Evolutionary conservation across 179 eudicot genomes (phyloP).

Genomic region (Gypsophila paniculata): DNA sequence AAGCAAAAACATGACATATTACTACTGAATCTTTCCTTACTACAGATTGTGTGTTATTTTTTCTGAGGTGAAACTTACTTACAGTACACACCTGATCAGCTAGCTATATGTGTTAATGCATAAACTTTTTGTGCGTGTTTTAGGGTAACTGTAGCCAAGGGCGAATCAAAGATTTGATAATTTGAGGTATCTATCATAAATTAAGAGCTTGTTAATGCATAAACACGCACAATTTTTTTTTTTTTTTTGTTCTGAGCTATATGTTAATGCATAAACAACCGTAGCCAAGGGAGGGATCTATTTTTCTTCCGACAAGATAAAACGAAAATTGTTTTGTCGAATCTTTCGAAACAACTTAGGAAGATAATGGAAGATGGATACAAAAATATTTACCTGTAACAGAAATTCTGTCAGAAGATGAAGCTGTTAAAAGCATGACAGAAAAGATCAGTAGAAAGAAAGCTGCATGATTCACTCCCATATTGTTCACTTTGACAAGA

Average conservation of each 20-base stretch:
- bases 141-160: no score
- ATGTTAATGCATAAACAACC: no score
- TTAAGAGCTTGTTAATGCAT: no score
- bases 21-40: neutral
- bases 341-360: neutral
- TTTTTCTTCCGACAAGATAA: neutral
- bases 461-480: slow-evolving; percentile 8
- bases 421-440: slow-evolving; percentile 12
- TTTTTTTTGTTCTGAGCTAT: no score
- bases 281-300: no score
- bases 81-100: neutral
- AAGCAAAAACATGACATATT: slow-evolving; percentile 3
- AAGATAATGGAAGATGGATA: neutral
- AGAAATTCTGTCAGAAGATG: slow-evolving; percentile 12
- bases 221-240: no score
- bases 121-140: no score
- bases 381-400: slow-evolving; percentile 24
- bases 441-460: slow-evolving; percentile 14
- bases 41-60: neutral
- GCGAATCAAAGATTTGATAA: no score
- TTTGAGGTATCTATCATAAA: no score
- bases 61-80: neutral
- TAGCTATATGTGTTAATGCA: no score
- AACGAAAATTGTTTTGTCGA: neutral
- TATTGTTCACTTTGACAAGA: neutral